Evolutionary conservation across 805 yeast genomes (phyloP).

Genomic region (Wickerhamiella lipophila): DNA sequence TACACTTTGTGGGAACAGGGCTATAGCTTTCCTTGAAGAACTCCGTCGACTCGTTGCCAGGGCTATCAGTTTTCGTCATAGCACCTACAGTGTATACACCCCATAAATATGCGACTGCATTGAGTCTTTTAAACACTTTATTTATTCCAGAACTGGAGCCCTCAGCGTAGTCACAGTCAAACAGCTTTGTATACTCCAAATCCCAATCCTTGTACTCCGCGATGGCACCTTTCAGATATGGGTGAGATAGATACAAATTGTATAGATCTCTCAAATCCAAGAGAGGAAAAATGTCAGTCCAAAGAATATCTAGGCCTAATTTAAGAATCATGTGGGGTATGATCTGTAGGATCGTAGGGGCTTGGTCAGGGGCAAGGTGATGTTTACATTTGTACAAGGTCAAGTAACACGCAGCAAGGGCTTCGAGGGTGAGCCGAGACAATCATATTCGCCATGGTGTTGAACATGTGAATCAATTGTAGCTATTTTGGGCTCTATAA

Average conservation of each 20-base stretch:
- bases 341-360: no score
- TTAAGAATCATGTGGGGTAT: not conserved
- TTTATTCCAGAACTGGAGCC: not conserved
- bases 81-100: not conserved
- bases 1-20: not conserved
- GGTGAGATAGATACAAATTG: not conserved
- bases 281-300: not conserved
- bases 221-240: not conserved
- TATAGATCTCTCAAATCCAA: not conserved
- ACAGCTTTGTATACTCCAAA: not conserved
- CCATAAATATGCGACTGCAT: not conserved
- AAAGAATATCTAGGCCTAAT: not conserved
- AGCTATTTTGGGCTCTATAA: no score
- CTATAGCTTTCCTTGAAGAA: not conserved
- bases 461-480: no score
- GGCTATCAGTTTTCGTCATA: not conserved
- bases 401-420: no score
- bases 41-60: not conserved
- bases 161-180: not conserved
- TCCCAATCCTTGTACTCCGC: slow-evolving; percentile 2
- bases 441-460: no score
- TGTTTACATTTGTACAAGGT: no score
- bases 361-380: no score
- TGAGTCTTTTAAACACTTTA: not conserved
- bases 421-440: no score